Conservation (phyloP, 2,329 filamentous ascomycete genomes). For the Paraphaeosphaeria sporulosa region DNA sequence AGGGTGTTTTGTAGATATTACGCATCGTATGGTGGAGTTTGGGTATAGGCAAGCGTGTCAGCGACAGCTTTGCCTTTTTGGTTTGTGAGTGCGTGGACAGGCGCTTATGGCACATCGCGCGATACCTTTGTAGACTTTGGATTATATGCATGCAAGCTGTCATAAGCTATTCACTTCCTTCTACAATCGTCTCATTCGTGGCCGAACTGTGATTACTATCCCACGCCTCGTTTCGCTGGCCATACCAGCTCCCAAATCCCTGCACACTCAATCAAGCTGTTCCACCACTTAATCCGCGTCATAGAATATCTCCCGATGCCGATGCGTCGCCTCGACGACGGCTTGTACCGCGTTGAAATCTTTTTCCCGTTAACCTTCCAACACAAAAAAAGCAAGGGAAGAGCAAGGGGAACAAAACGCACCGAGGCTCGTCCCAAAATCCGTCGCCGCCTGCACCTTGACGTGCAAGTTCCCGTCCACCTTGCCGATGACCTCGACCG, state of each 20-base stretch:
- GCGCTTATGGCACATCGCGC: slow-evolving; percentile 2
- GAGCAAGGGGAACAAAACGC: slow-evolving; percentile 49
- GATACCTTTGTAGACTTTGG: slow-evolving; percentile 3
- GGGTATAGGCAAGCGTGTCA: background rate
- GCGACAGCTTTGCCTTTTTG: background rate
- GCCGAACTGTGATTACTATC: background rate
- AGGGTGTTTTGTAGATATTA: background rate
- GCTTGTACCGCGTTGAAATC: slow-evolving; percentile 79
- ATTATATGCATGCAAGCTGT: background rate
- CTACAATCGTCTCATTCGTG: background rate
- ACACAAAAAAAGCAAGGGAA: background rate
- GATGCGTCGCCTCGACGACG: slow-evolving; percentile 86
- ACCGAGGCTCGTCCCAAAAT: slow-evolving; percentile 76
- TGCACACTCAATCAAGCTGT: background rate
- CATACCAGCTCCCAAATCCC: background rate
- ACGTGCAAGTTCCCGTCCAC: slow-evolving; percentile 77
- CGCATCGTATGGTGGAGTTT: background rate
- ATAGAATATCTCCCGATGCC: slow-evolving; percentile 82
- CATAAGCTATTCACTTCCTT: background rate
- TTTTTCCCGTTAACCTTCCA: slow-evolving; percentile 43
- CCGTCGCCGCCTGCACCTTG: slow-evolving; percentile 72
- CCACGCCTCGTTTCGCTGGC: background rate
- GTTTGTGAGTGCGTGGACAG: background rate
- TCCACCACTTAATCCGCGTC: slow-evolving; percentile 47
- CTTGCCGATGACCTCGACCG: slow-evolving; percentile 80